These are phyloP conservation scores for Pseudozyma sp. DNA, from an alignment of 1,284 basidiomycete species.

Conservation along the genomic window DNA sequence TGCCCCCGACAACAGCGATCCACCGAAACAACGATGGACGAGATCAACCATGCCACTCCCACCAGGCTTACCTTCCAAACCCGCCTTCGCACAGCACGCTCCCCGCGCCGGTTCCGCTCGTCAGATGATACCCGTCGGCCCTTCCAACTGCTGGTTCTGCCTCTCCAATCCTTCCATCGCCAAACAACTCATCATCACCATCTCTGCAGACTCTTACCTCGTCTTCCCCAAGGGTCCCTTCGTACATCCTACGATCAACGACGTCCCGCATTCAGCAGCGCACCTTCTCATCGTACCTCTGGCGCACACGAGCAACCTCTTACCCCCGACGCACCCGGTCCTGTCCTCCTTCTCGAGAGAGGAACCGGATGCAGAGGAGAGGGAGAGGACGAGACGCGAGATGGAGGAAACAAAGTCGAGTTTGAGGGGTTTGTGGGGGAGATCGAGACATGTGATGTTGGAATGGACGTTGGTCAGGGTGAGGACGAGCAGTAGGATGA, in stretches of 20 bases:
- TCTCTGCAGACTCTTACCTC: slow-evolving; percentile 59
- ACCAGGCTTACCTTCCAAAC: slow-evolving; percentile 30
- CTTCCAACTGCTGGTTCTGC: slow-evolving; percentile 67
- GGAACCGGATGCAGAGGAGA: slow-evolving; percentile 4
- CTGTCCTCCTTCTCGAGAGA: not conserved
- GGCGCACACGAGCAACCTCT: slow-evolving; percentile 38
- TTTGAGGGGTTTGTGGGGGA: slow-evolving; percentile 34
- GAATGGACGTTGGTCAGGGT: slow-evolving; percentile 49
- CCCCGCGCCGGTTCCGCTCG: not conserved
- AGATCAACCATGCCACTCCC: slow-evolving; percentile 27
- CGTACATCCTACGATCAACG: slow-evolving; percentile 17
- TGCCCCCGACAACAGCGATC: not conserved
- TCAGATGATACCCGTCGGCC: slow-evolving; percentile 55
- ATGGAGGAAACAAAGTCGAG: slow-evolving; percentile 31
- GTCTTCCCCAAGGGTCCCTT: slow-evolving; percentile 64
- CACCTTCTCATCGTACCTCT: slow-evolving; percentile 64
- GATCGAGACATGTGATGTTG: slow-evolving; percentile 23
- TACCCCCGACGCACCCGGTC: slow-evolving; percentile 14
- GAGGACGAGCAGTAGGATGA: slow-evolving; percentile 43
- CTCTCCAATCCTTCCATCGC: slow-evolving; percentile 60
- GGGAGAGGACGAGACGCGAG: slow-evolving; percentile 25
- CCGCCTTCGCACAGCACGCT: slow-evolving; percentile 6
- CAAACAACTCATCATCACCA: slow-evolving; percentile 60
- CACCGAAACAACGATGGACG: not conserved
- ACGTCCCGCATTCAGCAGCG: slow-evolving; percentile 51